These are phyloP conservation scores for Daedaleopsis nitida DNA, from an alignment of 768 basidiomycete genomes.

Conservation along the genomic window DNA sequence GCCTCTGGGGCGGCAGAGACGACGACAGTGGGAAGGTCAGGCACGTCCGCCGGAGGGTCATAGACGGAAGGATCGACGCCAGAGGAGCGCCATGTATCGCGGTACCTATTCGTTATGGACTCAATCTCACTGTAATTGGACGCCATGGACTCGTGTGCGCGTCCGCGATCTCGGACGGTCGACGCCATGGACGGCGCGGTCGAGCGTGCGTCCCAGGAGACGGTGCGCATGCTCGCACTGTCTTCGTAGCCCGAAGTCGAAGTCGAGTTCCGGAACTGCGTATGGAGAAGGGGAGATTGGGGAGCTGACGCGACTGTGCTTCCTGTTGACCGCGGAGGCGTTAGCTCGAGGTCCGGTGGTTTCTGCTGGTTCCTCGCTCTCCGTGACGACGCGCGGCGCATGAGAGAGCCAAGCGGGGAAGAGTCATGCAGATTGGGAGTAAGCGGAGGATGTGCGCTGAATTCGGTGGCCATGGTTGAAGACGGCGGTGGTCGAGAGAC, in stretches of 20 bases:
- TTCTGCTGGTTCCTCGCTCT: constrained; percentile 30
- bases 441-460: constrained; percentile 6
- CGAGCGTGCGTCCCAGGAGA: constrained; percentile 17
- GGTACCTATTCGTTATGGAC: constrained; percentile 23
- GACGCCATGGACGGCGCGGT: constrained; percentile 12
- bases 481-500: not conserved
- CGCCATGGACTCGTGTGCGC: constrained; percentile 18
- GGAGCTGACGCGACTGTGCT: constrained; percentile 25
- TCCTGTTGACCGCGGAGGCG: constrained; percentile 5
- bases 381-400: constrained; percentile 53
- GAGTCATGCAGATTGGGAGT: constrained; percentile 34
- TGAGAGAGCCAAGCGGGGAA: constrained; percentile 64
- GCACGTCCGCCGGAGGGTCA: constrained; percentile 3
- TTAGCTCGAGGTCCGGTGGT: constrained; percentile 12
- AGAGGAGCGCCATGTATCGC: constrained; percentile 23
- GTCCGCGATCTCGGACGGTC: not conserved
- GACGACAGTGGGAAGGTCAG: constrained; percentile 51
- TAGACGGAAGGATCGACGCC: constrained; percentile 12
- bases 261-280: constrained; percentile 46
- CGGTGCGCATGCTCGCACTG: constrained; percentile 19
- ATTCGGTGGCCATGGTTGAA: constrained; percentile 11
- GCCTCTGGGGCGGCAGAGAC: constrained; percentile 40
- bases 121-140: constrained; percentile 24
- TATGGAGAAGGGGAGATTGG: constrained; percentile 51
- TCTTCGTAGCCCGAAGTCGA: constrained; percentile 35